Base-by-base conservation (phyloP, 495 filamentous ascomycete species). In the Hypoxylon fuscum region DNA sequence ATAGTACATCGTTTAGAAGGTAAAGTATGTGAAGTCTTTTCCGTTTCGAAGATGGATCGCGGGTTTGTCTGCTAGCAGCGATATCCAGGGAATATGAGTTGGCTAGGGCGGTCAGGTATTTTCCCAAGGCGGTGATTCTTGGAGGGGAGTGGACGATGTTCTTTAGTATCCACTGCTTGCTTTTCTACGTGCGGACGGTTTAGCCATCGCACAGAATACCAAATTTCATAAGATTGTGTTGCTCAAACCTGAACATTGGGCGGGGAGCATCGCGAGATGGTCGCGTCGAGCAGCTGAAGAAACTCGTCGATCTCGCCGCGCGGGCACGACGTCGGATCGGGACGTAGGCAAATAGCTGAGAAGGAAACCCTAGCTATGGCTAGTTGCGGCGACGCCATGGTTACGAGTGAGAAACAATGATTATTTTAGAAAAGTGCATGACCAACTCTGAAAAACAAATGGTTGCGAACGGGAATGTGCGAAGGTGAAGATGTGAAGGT, bases 221-320 rank as follows among this genome's bases (percentile, higher is more conserved):
- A 75, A 76, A 66, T 73, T 84, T 81, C 81, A 73, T 76, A 74
- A 78, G 80, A 72, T 70, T 70, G 70, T 76, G 74, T 77, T 75
- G 78, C 75, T 91, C 92, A 93, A 92, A 97, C 93, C 93, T 97
- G 93, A 82, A 97, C 89, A 79, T 96, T 96, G 79, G 79, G 71
- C 54, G 87, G 80, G 64, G 91, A 90, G 85, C 92, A 94, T 77
- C 88, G 86, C 74, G 82, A 79, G 68, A 92, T 74, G 53, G 83
- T 84, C 70, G 82, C 76, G 68, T 90, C 85, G 59, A 97, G 81
- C 44, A 84, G 76, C 54, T 76, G 65, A 72, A 93, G 87, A 68
- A 95, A 91, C 32, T 81, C 70, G 55, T 85, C 77, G 79, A 96
- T 90, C 50, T 92, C 88, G 69, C 90, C 83, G 72, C 86, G 83